Conservation (phyloP, 208 protist species). For the Trypanosoma avium region DNA sequence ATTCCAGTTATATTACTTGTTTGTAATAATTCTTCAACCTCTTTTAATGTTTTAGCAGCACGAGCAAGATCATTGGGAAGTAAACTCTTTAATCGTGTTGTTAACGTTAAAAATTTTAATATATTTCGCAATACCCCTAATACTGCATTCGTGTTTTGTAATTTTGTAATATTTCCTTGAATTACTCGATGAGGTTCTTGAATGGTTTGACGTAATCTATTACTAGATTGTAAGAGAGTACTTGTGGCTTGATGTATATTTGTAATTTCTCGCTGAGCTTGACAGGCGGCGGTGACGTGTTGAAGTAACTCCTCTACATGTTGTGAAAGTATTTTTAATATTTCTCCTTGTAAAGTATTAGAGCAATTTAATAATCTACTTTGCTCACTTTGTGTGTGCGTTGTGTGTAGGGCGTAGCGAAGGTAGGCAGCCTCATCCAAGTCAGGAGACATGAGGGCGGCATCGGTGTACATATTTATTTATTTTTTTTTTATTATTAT, state of each 20-base stretch:
- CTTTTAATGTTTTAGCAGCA: conserved; percentile 56
- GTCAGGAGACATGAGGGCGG: conserved; percentile 60
- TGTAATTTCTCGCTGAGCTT: conserved; percentile 48
- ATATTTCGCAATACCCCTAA: conserved; percentile 53
- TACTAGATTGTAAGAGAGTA: conserved; percentile 49
- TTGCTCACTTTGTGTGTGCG: conserved; percentile 45
- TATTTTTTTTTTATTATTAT: not conserved
- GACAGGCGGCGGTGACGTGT: conserved; percentile 62
- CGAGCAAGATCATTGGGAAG: conserved; percentile 44
- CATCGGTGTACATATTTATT: conserved; percentile 62
- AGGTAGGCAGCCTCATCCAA: conserved; percentile 82
- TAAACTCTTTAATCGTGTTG: conserved; percentile 38
- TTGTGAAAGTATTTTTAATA: conserved; percentile 52
- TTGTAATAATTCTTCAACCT: conserved; percentile 67
- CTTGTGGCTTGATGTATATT: conserved; percentile 47
- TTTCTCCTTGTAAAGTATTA: conserved; percentile 39
- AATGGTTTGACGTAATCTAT: conserved; percentile 59
- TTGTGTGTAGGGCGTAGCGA: conserved; percentile 62
- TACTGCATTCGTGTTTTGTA: conserved; percentile 56
- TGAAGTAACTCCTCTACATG: conserved; percentile 59
- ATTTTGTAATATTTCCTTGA: conserved; percentile 47
- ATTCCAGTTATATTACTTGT: conserved; percentile 36
- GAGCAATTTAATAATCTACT: conserved; percentile 54
- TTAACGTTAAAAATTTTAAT: conserved; percentile 52
- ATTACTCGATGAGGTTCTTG: conserved; percentile 66